These are phyloP conservation scores for Flaveria linearis DNA, from an alignment of 129 eudicot genomes.

Conservation along the genomic window DNA sequence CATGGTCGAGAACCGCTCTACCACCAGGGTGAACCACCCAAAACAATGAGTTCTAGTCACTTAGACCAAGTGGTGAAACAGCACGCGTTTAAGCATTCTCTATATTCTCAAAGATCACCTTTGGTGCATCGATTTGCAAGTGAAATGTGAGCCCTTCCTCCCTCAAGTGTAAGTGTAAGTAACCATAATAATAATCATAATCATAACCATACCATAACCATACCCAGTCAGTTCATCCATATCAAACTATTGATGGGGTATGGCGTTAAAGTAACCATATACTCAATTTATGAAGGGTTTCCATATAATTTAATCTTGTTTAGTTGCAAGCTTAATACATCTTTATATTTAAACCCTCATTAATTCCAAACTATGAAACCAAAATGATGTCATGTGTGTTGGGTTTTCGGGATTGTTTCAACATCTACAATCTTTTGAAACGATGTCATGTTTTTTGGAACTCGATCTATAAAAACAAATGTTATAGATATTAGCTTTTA, in stretches of 20 bases:
- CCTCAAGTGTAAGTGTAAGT: constrained; percentile 34
- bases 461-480: neutral
- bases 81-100: constrained; percentile 19
- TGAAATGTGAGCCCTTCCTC: constrained; percentile 49
- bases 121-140: constrained; percentile 30
- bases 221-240: too few species aligned
- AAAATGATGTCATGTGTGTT: neutral
- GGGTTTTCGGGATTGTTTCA: neutral
- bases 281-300: neutral
- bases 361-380: too few species aligned
- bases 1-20: neutral
- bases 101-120: constrained; percentile 35
- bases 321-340: neutral
- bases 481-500: too few species aligned
- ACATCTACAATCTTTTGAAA: neutral
- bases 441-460: too few species aligned
- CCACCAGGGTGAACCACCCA: constrained; percentile 45
- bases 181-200: too few species aligned
- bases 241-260: neutral
- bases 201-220: too few species aligned
- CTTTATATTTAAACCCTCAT: too few species aligned
- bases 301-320: too few species aligned
- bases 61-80: constrained; percentile 27
- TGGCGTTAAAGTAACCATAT: neutral
- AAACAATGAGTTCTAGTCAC: constrained; percentile 46